Evolutionary conservation across 179 eudicot genomes (phyloP), one percentile per base, ranked within the genome.

Genomic region (Silene noctiflora): DNA sequence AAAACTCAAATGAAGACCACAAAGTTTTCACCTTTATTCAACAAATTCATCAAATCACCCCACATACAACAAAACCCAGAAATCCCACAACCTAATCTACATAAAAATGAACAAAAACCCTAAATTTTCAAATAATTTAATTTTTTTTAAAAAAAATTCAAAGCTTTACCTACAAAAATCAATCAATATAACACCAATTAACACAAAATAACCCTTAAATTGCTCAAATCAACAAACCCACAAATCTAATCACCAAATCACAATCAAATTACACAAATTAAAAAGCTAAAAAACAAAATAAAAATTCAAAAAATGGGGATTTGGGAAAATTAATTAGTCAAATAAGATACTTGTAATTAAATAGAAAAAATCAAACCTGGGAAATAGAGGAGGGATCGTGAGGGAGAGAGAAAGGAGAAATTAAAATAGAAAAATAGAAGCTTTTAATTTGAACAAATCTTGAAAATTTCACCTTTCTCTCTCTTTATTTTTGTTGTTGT

Each of bases 161-260:
- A 70, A 81, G 75, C 76, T 73, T 75, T 64, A 67, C 75, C 71
- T 68, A 16, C 11, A 53, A 82, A 82, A 71, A 58, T 76, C 77
- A 76, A 75, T 68, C 74, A 4, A 56, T 55, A 20, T 0, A 69
- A 69, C 56, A 51, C 65, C 51, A 13, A 62, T 35, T 55, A 59
- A 39, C 73, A 77, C 44, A 51, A 24, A 71, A 33, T 22, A 39
- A 48, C 64, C 56, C 12, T 67, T 42, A 25, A 5, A 60, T 3
- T 4, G 6, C 71, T 20, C 48, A 51, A 81, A 73, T 29, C 72
- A 62, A 63, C 55, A 51, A 59, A 67, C 29, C 19, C 42, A 59
- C 48, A 17, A 66, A 69, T 10, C 1, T 3, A 71, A 53, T 48
- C 12, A 53, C 24, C 29, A 66, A 65, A 65, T 12, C 46, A 58